Evolutionary conservation across 257 asterid genomes (phyloP).

Genomic region (Verbascum thapsus): DNA sequence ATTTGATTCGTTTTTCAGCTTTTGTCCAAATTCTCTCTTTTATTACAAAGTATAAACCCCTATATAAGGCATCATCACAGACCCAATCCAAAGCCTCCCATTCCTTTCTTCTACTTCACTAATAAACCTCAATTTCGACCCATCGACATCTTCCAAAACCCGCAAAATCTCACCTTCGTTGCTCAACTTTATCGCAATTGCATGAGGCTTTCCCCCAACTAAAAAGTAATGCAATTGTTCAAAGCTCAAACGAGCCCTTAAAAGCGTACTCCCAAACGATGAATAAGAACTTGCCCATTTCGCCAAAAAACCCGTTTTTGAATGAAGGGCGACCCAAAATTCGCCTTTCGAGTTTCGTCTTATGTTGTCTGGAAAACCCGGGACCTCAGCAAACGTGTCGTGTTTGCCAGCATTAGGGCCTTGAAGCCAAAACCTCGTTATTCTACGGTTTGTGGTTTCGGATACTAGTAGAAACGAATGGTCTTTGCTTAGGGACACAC

Average conservation of each 20-base stretch:
- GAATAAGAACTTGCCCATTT: slow-evolving; percentile 38
- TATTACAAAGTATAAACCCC: slow-evolving; percentile 44
- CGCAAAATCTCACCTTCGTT: slow-evolving; percentile 52
- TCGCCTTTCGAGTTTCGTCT: slow-evolving; percentile 61
- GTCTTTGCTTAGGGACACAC: slow-evolving; percentile 71
- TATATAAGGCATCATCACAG: slow-evolving; percentile 62
- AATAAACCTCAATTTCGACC: slow-evolving; percentile 55
- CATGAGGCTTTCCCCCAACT: slow-evolving; percentile 66
- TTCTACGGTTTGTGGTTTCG: slow-evolving; percentile 46
- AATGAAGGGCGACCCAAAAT: slow-evolving; percentile 74
- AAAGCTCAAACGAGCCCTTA: slow-evolving; percentile 56
- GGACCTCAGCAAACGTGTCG: slow-evolving; percentile 46
- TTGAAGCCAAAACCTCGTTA: slow-evolving; percentile 52
- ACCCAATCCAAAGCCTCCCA: slow-evolving; percentile 70
- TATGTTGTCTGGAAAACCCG: slow-evolving; percentile 75
- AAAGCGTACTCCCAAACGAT: slow-evolving; percentile 43
- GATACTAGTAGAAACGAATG: slow-evolving; percentile 46
- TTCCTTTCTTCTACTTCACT: slow-evolving; percentile 75
- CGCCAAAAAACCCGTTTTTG: slow-evolving; percentile 41
- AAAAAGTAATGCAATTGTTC: slow-evolving; percentile 58
- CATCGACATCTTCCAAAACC: slow-evolving; percentile 62
- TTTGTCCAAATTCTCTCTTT: background rate
- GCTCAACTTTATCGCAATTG: slow-evolving; percentile 58
- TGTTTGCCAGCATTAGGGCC: slow-evolving; percentile 58
- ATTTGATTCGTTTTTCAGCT: too few species aligned